Conservation (phyloP, 768 basidiomycete genomes). For the Leccinum uliginosum region DNA sequence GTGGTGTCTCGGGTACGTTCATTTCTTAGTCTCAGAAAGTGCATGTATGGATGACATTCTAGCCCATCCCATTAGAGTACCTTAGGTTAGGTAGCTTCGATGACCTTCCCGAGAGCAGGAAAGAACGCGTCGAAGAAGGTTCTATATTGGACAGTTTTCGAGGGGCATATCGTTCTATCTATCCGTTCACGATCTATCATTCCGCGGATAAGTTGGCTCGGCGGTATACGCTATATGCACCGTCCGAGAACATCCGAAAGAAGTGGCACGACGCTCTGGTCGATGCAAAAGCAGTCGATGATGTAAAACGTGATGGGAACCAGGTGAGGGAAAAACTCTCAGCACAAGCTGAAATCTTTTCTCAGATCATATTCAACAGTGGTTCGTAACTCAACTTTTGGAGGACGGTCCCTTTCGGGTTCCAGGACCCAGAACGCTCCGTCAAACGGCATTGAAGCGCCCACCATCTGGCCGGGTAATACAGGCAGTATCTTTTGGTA, state of each 20-base stretch:
- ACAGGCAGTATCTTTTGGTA: constrained; percentile 63
- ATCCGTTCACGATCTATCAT: constrained; percentile 77
- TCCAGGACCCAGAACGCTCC: constrained; percentile 32
- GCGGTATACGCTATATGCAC: constrained; percentile 69
- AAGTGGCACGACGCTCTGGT: constrained; percentile 61
- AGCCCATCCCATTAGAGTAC: constrained; percentile 81
- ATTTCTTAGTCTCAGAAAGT: background rate
- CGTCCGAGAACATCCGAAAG: constrained; percentile 50
- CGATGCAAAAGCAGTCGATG: constrained; percentile 60
- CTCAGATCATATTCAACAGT: constrained; percentile 38
- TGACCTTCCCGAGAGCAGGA: constrained; percentile 54
- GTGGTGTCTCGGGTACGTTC: constrained; percentile 63
- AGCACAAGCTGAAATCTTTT: background rate
- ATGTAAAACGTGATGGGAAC: constrained; percentile 64
- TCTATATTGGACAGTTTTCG: constrained; percentile 53
- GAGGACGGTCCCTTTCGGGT: constrained; percentile 62
- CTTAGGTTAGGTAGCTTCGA: constrained; percentile 69
- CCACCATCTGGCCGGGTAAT: constrained; percentile 54
- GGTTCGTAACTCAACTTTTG: constrained; percentile 57
- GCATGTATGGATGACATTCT: constrained; percentile 7
- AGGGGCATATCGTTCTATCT: constrained; percentile 51
- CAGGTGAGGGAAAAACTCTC: constrained; percentile 43
- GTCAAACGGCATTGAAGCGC: constrained; percentile 26
- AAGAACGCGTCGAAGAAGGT: constrained; percentile 57
- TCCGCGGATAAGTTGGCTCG: constrained; percentile 51